Evolutionary conservation across 2,329 filamentous ascomycete species (phyloP).

Genomic region (Diaporthe citri): DNA sequence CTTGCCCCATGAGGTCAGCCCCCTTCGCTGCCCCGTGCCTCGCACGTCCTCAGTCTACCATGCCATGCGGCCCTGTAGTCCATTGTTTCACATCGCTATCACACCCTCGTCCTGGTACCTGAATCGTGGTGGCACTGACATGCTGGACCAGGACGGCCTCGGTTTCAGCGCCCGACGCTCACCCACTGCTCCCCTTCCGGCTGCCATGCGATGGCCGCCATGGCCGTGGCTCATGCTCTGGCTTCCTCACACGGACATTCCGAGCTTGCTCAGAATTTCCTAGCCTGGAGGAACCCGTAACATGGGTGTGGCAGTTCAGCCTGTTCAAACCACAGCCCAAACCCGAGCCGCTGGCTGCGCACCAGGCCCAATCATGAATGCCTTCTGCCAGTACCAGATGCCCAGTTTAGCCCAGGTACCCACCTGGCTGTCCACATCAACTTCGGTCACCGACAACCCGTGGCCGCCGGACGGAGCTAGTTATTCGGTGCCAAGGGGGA

Average conservation of each 20-base stretch:
- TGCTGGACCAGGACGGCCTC: slow-evolving; percentile 15
- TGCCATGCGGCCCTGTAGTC: slow-evolving; percentile 6
- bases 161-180: slow-evolving; percentile 16
- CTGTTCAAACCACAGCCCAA: slow-evolving; percentile 13
- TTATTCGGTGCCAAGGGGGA: slow-evolving; percentile 47
- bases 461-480: slow-evolving; percentile 51
- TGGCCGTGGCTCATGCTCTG: slow-evolving; percentile 10
- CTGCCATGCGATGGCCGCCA: background rate
- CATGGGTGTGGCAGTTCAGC: slow-evolving; percentile 30
- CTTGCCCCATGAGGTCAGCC: slow-evolving; percentile 21
- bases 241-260: slow-evolving; percentile 15
- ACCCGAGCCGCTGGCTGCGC: slow-evolving; percentile 6
- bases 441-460: slow-evolving; percentile 60
- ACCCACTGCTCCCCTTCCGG: slow-evolving; percentile 7
- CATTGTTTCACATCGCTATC: slow-evolving; percentile 34
- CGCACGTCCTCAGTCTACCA: background rate
- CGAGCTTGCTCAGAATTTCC: slow-evolving; percentile 16
- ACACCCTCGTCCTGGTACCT: slow-evolving; percentile 13
- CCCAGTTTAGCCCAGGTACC: slow-evolving; percentile 51
- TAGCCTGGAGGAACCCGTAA: slow-evolving; percentile 36
- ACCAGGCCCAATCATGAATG: slow-evolving; percentile 26
- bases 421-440: slow-evolving; percentile 53
- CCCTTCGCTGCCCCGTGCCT: background rate
- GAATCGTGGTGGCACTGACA: slow-evolving; percentile 32
- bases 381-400: slow-evolving; percentile 29